These are phyloP conservation scores for Mariannaea sp. DNA, from an alignment of 2,329 filamentous ascomycete genomes.

Conservation along the genomic window DNA sequence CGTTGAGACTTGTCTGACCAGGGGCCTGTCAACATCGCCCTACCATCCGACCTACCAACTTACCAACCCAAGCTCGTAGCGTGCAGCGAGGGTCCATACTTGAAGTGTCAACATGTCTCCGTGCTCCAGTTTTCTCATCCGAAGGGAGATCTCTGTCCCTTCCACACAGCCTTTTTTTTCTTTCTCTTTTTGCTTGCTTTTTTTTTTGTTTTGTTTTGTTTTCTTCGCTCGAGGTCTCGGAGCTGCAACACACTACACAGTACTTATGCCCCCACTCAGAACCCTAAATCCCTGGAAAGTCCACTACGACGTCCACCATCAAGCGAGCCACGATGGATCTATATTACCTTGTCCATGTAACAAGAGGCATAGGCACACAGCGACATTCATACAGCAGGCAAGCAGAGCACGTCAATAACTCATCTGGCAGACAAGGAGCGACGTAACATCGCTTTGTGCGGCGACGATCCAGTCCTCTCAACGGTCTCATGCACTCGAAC, in stretches of 20 bases:
- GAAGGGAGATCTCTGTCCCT: too few species aligned
- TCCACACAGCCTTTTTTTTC: too few species aligned
- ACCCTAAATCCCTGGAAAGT: too few species aligned
- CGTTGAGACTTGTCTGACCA: conserved; percentile 1
- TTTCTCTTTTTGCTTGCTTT: too few species aligned
- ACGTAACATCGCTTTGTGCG: background rate
- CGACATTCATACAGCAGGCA: background rate
- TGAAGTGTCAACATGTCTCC: background rate
- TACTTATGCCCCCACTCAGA: too few species aligned
- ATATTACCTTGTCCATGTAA: background rate
- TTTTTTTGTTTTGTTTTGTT: background rate
- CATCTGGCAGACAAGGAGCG: background rate
- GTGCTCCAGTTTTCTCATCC: too few species aligned
- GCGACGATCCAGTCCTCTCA: too few species aligned
- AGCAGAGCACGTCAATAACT: background rate
- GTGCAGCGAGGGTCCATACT: background rate
- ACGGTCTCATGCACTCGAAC: too few species aligned
- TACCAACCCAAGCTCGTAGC: background rate
- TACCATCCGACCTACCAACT: background rate
- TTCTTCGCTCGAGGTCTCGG: too few species aligned
- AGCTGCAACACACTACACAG: too few species aligned
- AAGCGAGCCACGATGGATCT: background rate
- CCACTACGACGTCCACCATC: too few species aligned
- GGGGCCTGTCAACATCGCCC: background rate
- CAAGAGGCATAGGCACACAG: background rate